phyloP scores from a whole-genome alignment of 257 asterid genomes.

The Jasminum sambac region DNA sequence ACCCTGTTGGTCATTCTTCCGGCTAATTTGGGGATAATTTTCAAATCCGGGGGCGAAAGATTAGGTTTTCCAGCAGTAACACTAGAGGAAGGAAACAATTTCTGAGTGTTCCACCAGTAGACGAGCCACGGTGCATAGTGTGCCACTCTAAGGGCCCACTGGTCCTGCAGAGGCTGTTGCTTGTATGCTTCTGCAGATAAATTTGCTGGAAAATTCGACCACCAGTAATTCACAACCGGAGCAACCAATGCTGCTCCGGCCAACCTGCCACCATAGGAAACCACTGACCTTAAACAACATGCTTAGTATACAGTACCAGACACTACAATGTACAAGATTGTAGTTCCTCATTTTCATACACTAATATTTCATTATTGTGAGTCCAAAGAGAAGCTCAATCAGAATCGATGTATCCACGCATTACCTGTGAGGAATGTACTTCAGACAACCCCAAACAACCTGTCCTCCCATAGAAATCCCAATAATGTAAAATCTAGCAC shows the following conservation, averaged over 20 bases:
- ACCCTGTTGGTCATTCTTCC: conserved; percentile 34
- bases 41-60: conserved; percentile 47
- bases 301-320: background rate
- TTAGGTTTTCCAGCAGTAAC: conserved; percentile 51
- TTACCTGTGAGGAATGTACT: conserved; percentile 67
- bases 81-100: conserved; percentile 61
- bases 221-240: conserved; percentile 78
- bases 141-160: conserved; percentile 71
- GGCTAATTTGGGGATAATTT: conserved; percentile 32
- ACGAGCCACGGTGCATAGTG: conserved; percentile 64
- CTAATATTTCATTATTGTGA: too few relatives aligned
- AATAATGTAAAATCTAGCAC: conserved; percentile 55
- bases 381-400: background rate
- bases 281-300: background rate
- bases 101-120: conserved; percentile 84
- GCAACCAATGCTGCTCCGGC: conserved; percentile 61
- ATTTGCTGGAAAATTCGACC: conserved; percentile 66
- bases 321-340: background rate
- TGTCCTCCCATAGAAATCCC: conserved; percentile 81
- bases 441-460: conserved; percentile 74
- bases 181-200: conserved; percentile 51
- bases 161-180: conserved; percentile 50
- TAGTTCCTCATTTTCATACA: too few relatives aligned
- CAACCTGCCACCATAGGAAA: conserved; percentile 38
- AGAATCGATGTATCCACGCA: background rate